Evolutionary conservation across 139 green algal species (phyloP).

Genomic region (Coccomyxa sp.): DNA sequence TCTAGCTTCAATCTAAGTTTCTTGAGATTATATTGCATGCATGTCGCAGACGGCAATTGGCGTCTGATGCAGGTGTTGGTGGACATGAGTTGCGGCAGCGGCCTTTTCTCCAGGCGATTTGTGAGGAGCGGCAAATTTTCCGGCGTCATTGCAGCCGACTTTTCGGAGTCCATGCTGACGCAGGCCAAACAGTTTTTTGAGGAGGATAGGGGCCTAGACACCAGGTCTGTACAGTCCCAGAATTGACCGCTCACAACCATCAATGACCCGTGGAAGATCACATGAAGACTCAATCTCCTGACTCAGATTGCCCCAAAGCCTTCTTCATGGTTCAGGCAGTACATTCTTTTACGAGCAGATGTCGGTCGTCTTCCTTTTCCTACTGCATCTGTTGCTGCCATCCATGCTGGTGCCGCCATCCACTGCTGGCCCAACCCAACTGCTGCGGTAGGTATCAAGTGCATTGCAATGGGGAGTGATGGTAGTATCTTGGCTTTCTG

Average conservation of each 20-base stretch:
- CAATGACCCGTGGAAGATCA: background rate
- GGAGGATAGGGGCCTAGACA: conserved; percentile 24
- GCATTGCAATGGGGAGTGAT: background rate
- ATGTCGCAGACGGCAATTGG: background rate
- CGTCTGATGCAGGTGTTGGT: conserved; percentile 42
- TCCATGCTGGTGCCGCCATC: conserved; percentile 93
- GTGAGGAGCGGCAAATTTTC: conserved; percentile 55
- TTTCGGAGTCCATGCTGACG: conserved; percentile 82
- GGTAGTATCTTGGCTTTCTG: background rate
- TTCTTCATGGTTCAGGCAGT: conserved; percentile 1
- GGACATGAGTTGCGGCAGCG: conserved; percentile 88
- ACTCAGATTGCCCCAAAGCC: background rate
- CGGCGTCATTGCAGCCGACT: conserved; percentile 78
- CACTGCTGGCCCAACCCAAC: conserved; percentile 93
- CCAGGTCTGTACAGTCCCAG: conserved; percentile 1
- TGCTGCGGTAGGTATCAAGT: conserved; percentile 24
- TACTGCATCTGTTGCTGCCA: conserved; percentile 71
- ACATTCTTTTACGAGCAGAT: conserved; percentile 78
- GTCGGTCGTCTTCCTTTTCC: conserved; percentile 84
- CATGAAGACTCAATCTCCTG: background rate
- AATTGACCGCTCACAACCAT: background rate
- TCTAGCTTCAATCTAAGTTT: background rate
- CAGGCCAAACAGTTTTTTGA: conserved; percentile 66
- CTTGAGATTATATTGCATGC: conserved; percentile 2
- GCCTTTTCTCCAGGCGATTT: conserved; percentile 89